phyloP scores from a whole-genome alignment of 805 yeast genomes.

The Diddensiella santjacobensis region DNA sequence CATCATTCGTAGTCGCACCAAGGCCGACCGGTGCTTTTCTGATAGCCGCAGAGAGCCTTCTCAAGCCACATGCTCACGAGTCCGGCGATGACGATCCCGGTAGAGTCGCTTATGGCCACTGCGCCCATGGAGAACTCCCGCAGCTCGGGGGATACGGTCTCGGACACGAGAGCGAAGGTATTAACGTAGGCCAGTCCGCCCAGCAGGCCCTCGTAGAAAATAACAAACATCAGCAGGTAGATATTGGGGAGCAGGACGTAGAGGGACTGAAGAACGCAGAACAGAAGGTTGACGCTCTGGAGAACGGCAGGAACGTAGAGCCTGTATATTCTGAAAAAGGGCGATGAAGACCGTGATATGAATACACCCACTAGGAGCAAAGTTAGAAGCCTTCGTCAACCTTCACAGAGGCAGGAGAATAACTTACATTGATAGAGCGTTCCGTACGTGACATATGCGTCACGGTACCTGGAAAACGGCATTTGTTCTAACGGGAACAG shows the following conservation, averaged over 20 bases:
- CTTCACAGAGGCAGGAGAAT: neutral
- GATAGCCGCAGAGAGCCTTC: conserved; percentile 64
- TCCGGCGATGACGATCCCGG: conserved; percentile 83
- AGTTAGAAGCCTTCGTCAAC: neutral
- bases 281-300: conserved; percentile 59
- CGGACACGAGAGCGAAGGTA: conserved; percentile 75
- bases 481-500: conserved; percentile 67
- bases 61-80: conserved; percentile 71
- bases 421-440: conserved; percentile 64
- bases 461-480: conserved; percentile 72
- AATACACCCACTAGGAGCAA: conserved; percentile 72
- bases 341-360: conserved; percentile 79
- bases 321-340: conserved; percentile 53
- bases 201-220: conserved; percentile 79
- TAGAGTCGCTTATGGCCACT: conserved; percentile 77
- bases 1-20: conserved; percentile 61
- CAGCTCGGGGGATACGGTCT: conserved; percentile 46
- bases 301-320: conserved; percentile 61
- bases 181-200: conserved; percentile 92
- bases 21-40: conserved; percentile 65
- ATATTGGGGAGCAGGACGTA: conserved; percentile 54
- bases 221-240: conserved; percentile 56
- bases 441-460: conserved; percentile 87
- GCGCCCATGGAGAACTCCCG: conserved; percentile 81
- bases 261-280: conserved; percentile 63